A percentile compares a stretch with the other conserved stretches of the same genome.
Evolutionary conservation across 2,329 filamentous ascomycete species (phyloP).

Genomic region (Penicillium verrucosum): DNA sequence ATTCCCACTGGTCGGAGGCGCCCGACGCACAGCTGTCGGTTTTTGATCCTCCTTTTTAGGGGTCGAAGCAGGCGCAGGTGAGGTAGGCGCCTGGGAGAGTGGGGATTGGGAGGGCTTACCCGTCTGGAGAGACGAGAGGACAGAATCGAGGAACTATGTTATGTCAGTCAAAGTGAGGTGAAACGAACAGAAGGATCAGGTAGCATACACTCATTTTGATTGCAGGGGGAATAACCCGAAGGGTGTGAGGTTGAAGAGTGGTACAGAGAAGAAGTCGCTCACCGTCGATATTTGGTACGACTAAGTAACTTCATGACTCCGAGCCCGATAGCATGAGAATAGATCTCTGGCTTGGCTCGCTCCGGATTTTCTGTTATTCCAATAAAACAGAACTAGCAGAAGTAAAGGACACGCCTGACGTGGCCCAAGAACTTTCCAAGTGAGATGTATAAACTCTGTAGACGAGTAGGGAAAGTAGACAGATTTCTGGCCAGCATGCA

Average conservation of each 20-base stretch:
- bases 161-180: constrained; percentile 20
- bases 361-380: not conserved
- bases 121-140: constrained; percentile 50
- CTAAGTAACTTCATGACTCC: constrained; percentile 41
- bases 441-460: not conserved
- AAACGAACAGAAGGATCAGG: not conserved
- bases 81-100: constrained; percentile 25
- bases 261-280: constrained; percentile 23
- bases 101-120: constrained; percentile 35
- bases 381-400: not conserved
- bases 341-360: constrained; percentile 8
- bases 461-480: constrained; percentile 2
- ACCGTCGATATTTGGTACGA: constrained; percentile 40
- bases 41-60: constrained; percentile 25
- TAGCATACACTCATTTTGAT: constrained; percentile 41
- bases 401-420: not conserved
- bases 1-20: constrained; percentile 19
- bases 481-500: constrained; percentile 10
- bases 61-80: constrained; percentile 23
- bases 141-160: constrained; percentile 50
- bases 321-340: constrained; percentile 25
- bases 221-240: not conserved
- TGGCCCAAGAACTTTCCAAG: not conserved
- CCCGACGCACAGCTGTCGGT: constrained; percentile 14
- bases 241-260: not conserved